Evolutionary conservation across 176 grass and related monocot species (phyloP), one percentile per base, ranked within the genome.

Genomic region (Aegilops tauschii): DNA sequence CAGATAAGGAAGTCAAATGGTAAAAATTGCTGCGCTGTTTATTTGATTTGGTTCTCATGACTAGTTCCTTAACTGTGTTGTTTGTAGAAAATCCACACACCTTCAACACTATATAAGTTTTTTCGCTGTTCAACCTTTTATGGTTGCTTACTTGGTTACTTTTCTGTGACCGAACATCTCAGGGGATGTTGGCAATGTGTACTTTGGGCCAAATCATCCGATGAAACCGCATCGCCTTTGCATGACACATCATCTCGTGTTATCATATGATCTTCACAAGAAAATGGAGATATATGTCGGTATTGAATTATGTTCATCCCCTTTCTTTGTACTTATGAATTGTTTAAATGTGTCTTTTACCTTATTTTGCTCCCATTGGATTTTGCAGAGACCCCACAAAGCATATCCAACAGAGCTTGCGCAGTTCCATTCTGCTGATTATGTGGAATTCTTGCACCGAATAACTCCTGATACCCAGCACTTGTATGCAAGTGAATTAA

Each of bases 241-340:
- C 89, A 98, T 98, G 93, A 96, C 96, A 67, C 96, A 98, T 82
- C 90, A 93, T 90, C 93, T 98, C 44, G 96, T 98, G 52, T 90
- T 98, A 69, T 95, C 93, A 16, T 98, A 98, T 89, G 93, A 81
- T 8, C 96, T 98, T 90, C 92, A 98, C 81, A 91, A 95, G 77
- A 98, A 95, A 84, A 96, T 98, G 96, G 96, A 98, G 92, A 98
- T 98, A 81, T 98, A 92, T 94, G 96, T 96, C 66, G 80, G 93
- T 91, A 86, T 77, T 85, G 28, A 69, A 89, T 69, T 85, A 52
- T 8, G 23, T 82, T 83, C 76, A 42, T 85, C 64, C 52, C 63
- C 37, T 85, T 83, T 34, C 6, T 88, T 74, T 80, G 5, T 17
- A 73, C 89, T 73, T 65, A 12, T 75, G 7, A 61, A 79, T 70